Evolutionary conservation across 305 asterid species (phyloP).

Genomic region (Rubia tinctorum): DNA sequence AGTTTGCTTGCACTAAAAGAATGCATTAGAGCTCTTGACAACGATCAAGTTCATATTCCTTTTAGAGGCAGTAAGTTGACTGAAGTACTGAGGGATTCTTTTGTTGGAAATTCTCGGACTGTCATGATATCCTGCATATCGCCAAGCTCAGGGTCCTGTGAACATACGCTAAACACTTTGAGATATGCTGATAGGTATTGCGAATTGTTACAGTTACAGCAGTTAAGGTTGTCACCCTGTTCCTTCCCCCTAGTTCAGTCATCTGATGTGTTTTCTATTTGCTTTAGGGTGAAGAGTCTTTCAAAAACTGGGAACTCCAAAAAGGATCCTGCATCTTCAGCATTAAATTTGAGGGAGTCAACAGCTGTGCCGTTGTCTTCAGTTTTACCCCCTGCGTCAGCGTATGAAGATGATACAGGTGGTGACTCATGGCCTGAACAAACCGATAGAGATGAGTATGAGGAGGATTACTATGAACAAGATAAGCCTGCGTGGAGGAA

Average conservation of each 20-base stretch:
- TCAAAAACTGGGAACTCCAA: constrained; percentile 81
- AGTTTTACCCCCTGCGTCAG: constrained; percentile 44
- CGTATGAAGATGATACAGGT: constrained; percentile 70
- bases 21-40: constrained; percentile 98
- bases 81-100: constrained; percentile 95
- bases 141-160: constrained; percentile 94
- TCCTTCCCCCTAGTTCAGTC: constrained; percentile 2
- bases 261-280: constrained; percentile 7
- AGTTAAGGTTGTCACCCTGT: constrained; percentile 3
- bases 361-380: constrained; percentile 54
- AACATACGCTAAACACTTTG: constrained; percentile 92
- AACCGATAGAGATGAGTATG: constrained; percentile 73
- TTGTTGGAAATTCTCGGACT: constrained; percentile 96
- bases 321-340: constrained; percentile 64
- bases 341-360: constrained; percentile 72
- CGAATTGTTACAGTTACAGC: not conserved
- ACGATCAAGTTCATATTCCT: constrained; percentile 96
- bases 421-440: constrained; percentile 82
- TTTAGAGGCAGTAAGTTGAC: constrained; percentile 99
- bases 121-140: constrained; percentile 97
- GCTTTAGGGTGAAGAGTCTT: constrained; percentile 88
- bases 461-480: constrained; percentile 72
- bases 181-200: constrained; percentile 96
- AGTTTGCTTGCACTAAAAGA: constrained; percentile 97
- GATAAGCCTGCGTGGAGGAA: constrained; percentile 68